Percentiles rank a stretch among this genome's conserved stretches.
phyloP scores from a whole-genome alignment of 2,329 filamentous ascomycete species.

The Didymella sp. region DNA sequence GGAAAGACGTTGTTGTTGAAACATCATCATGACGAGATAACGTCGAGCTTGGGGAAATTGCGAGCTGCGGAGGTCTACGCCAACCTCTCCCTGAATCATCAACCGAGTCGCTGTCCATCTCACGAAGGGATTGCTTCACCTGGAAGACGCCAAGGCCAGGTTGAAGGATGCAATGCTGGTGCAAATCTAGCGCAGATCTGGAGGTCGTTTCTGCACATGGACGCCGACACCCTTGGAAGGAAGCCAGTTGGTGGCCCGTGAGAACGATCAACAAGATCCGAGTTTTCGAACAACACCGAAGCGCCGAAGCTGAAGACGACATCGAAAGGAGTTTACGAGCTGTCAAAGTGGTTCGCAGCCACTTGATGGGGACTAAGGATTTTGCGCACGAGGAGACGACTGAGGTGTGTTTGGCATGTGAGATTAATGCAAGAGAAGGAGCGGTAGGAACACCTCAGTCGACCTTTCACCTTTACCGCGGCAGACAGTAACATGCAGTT shows the following conservation, averaged over 20 bases:
- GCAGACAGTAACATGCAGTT: neutral
- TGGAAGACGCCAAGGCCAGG: neutral
- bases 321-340: neutral
- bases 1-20: constrained; percentile 12
- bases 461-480: neutral
- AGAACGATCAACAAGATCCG: constrained; percentile 6
- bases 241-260: constrained; percentile 7
- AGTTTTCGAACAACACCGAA: constrained; percentile 8
- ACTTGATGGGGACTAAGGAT: neutral
- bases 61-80: neutral
- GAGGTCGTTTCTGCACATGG: constrained; percentile 7
- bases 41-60: neutral
- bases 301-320: constrained; percentile 8
- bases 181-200: constrained; percentile 18
- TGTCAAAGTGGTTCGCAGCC: neutral
- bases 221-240: neutral
- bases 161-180: constrained; percentile 16
- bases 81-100: constrained; percentile 1
- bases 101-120: neutral
- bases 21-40: neutral
- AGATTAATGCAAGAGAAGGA: constrained; percentile 1
- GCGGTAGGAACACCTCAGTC: neutral
- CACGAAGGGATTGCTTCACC: neutral
- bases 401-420: neutral
- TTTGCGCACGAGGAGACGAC: neutral